These are phyloP conservation scores for Plasmodium billcollinsi DNA, from an alignment of 169 alveolate species.

Conservation along the genomic window DNA sequence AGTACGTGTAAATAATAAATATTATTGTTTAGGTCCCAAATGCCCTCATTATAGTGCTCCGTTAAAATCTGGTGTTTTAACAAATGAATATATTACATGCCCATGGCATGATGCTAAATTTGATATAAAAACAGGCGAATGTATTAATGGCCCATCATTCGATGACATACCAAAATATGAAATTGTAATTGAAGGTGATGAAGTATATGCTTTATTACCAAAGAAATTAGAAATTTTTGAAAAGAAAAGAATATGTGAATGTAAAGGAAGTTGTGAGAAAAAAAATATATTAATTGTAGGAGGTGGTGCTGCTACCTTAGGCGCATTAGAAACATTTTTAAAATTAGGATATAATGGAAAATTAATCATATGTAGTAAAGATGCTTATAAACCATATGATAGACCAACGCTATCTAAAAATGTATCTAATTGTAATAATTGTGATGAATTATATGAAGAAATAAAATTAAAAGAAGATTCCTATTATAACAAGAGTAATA, in stretches of 20 bases:
- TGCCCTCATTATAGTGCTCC: slow-evolving; percentile 88
- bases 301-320: slow-evolving; percentile 91
- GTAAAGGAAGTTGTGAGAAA: slow-evolving; percentile 78
- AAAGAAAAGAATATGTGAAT: slow-evolving; percentile 62
- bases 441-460: slow-evolving; percentile 74
- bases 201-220: slow-evolving; percentile 85
- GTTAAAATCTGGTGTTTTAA: slow-evolving; percentile 79
- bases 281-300: slow-evolving; percentile 88
- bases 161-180: slow-evolving; percentile 83
- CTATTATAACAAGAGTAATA: slow-evolving; percentile 77
- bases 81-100: slow-evolving; percentile 82
- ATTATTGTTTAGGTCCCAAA: slow-evolving; percentile 84
- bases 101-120: slow-evolving; percentile 89
- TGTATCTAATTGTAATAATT: slow-evolving; percentile 50
- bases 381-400: slow-evolving; percentile 82
- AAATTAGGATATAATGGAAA: slow-evolving; percentile 87
- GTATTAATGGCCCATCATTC: slow-evolving; percentile 85
- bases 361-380: slow-evolving; percentile 67
- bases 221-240: slow-evolving; percentile 66
- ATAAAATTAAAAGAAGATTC: slow-evolving; percentile 80
- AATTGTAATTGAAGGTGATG: slow-evolving; percentile 80
- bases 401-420: slow-evolving; percentile 84
- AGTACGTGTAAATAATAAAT: slow-evolving; percentile 75
- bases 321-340: slow-evolving; percentile 89
- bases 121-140: slow-evolving; percentile 83